Conservation (phyloP, 1,139 yeast species). For the Sugiyamaella japonica region DNA sequence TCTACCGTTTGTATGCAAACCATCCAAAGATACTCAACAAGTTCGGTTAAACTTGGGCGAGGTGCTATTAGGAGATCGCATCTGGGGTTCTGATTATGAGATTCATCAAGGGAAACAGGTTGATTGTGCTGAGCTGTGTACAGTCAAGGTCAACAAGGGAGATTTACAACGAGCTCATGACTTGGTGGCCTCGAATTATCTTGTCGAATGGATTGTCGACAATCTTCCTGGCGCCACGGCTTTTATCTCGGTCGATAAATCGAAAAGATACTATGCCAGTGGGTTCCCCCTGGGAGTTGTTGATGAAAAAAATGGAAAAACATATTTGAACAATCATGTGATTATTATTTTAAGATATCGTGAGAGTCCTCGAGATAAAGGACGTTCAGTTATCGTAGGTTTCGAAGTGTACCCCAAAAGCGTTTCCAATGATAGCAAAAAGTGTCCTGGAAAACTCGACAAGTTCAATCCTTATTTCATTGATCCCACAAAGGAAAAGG, state of each 20-base stretch:
- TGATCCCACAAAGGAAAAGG: slow-evolving; percentile 34
- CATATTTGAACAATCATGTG: slow-evolving; percentile 66
- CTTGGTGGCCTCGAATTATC: slow-evolving; percentile 67
- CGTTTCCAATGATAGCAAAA: slow-evolving; percentile 50
- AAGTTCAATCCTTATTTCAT: slow-evolving; percentile 28
- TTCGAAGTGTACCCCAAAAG: slow-evolving; percentile 89
- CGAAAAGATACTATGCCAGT: slow-evolving; percentile 72
- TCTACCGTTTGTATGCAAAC: slow-evolving; percentile 79
- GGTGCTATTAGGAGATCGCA: slow-evolving; percentile 76
- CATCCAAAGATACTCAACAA: slow-evolving; percentile 46
- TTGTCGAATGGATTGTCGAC: slow-evolving; percentile 82
- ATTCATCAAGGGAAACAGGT: slow-evolving; percentile 61
- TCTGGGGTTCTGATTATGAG: slow-evolving; percentile 71
- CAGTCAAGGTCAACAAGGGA: slow-evolving; percentile 52
- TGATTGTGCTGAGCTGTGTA: slow-evolving; percentile 68
- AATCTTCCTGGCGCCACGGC: slow-evolving; percentile 90
- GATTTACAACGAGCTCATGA: slow-evolving; percentile 59
- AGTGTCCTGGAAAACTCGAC: slow-evolving; percentile 34
- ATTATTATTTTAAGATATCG: slow-evolving; percentile 79
- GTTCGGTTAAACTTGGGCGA: slow-evolving; percentile 73
- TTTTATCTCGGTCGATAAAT: slow-evolving; percentile 60
- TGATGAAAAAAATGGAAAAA: slow-evolving; percentile 43
- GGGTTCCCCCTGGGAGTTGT: slow-evolving; percentile 85
- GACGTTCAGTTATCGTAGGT: slow-evolving; percentile 70
- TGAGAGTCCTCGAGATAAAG: slow-evolving; percentile 44